Percentiles rank a stretch among this genome's conserved stretches.
These are phyloP conservation scores for Rasamsonia emersonii DNA, from an alignment of 2,329 filamentous ascomycete genomes.

Conservation along the genomic window DNA sequence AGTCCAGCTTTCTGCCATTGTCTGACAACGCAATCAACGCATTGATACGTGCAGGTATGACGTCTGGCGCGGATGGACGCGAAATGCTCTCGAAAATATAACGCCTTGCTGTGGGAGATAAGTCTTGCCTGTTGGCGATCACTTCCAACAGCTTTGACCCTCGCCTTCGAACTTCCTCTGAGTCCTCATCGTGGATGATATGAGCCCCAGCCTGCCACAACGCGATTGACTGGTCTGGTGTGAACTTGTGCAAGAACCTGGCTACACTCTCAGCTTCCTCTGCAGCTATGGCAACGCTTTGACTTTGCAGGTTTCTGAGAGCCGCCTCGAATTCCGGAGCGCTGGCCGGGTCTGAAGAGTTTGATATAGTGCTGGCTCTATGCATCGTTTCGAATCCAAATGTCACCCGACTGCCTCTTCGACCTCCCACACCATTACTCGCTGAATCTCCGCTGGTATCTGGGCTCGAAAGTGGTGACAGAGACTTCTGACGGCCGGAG, in stretches of 20 bases:
- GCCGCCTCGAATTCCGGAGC: slow-evolving; percentile 30
- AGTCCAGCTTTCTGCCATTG: slow-evolving; percentile 35
- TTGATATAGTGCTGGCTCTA: slow-evolving; percentile 30
- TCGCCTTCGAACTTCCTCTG: slow-evolving; percentile 26
- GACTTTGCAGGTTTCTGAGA: slow-evolving; percentile 24
- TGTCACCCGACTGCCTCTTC: slow-evolving; percentile 22
- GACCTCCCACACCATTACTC: slow-evolving; percentile 23
- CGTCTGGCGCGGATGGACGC: slow-evolving; percentile 24
- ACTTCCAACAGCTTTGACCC: slow-evolving; percentile 29
- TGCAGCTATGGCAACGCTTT: slow-evolving; percentile 25
- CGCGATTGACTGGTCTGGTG: slow-evolving; percentile 29
- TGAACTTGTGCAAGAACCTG: slow-evolving; percentile 26
- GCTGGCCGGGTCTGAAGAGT: slow-evolving; percentile 29
- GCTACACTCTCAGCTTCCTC: slow-evolving; percentile 31
- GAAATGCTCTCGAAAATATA: slow-evolving; percentile 29
- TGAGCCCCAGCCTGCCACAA: slow-evolving; percentile 33
- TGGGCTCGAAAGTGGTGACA: slow-evolving; percentile 25
- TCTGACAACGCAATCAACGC: slow-evolving; percentile 34
- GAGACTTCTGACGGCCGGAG: slow-evolving; percentile 29
- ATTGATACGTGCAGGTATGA: slow-evolving; percentile 30
- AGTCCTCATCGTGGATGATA: slow-evolving; percentile 27
- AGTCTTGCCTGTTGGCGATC: slow-evolving; percentile 29
- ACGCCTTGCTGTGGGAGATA: slow-evolving; percentile 26
- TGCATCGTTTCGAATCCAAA: slow-evolving; percentile 34
- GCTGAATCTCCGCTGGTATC: slow-evolving; percentile 22